Conservation (phyloP, 306 rosid genomes). For the Cicer cuneatum region DNA sequence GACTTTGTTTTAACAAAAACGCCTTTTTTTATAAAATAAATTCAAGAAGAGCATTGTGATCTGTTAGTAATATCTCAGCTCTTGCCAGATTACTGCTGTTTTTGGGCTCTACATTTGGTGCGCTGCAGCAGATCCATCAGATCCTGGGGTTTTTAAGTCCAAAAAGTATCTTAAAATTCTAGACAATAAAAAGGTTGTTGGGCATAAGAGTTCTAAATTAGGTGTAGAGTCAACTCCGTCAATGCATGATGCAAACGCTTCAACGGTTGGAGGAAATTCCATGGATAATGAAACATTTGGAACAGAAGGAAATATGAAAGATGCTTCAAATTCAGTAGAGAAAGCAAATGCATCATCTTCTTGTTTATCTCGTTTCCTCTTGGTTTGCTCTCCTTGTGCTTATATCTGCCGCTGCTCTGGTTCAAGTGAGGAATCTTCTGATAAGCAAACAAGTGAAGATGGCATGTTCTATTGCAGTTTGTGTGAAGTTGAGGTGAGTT, state of each 20-base stretch:
- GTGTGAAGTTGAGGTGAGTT: conserved; percentile 97
- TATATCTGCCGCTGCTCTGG: conserved; percentile 60
- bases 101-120: conserved; percentile 94
- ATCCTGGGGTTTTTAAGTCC: conserved; percentile 89
- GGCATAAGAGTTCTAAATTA: conserved; percentile 59
- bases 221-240: conserved; percentile 74
- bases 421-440: conserved; percentile 68
- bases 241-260: conserved; percentile 61
- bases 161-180: conserved; percentile 74
- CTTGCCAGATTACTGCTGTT: conserved; percentile 76
- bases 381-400: conserved; percentile 81
- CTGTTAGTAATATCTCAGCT: conserved; percentile 42
- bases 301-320: conserved; percentile 60
- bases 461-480: conserved; percentile 97
- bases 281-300: conserved; percentile 55
- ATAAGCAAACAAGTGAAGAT: conserved; percentile 77
- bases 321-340: conserved; percentile 45
- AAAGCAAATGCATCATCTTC: conserved; percentile 49
- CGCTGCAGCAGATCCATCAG: conserved; percentile 95
- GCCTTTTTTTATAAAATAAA: neutral
- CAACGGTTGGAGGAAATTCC: conserved; percentile 62
- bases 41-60: conserved; percentile 12
- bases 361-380: conserved; percentile 53
- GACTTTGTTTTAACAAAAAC: neutral
- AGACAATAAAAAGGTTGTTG: conserved; percentile 54